Conservation (phyloP, 176 grass and related monocot species). For the Tuctoria greenei region DNA sequence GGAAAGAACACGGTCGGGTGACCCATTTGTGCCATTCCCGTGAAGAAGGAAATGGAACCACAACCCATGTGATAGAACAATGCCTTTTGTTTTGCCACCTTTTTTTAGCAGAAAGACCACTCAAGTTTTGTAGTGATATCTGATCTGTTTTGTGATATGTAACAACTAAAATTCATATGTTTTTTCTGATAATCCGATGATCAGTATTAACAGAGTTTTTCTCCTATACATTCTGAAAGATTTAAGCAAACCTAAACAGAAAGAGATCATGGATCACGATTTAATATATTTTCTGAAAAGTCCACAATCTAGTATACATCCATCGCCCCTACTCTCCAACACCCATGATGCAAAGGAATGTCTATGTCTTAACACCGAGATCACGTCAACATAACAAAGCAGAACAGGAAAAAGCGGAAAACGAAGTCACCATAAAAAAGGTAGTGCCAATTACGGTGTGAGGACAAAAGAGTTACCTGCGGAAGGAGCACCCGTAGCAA, state of each 20-base stretch:
- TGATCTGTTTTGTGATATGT: not conserved
- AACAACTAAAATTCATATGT: no score
- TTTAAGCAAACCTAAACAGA: not conserved
- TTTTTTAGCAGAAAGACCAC: constrained; percentile 15
- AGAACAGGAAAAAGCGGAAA: not conserved
- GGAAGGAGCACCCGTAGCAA: constrained; percentile 4
- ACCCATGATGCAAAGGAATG: not conserved
- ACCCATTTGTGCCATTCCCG: constrained; percentile 15
- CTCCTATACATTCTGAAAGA: not conserved
- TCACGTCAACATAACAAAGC: not conserved
- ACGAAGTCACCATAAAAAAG: not conserved
- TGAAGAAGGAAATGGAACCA: not conserved
- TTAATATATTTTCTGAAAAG: not conserved
- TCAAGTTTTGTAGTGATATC: constrained; percentile 1
- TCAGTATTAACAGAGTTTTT: not conserved
- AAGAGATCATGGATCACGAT: not conserved
- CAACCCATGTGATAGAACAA: constrained; percentile 17
- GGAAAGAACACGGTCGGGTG: constrained; percentile 9
- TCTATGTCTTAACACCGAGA: not conserved
- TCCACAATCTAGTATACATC: not conserved
- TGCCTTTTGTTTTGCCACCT: not conserved
- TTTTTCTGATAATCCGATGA: no score
- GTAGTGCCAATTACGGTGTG: not conserved
- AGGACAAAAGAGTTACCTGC: constrained; percentile 27
- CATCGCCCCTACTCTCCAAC: not conserved